phyloP scores from a whole-genome alignment of 2,329 filamentous ascomycete genomes.

The Xylaria sp. region DNA sequence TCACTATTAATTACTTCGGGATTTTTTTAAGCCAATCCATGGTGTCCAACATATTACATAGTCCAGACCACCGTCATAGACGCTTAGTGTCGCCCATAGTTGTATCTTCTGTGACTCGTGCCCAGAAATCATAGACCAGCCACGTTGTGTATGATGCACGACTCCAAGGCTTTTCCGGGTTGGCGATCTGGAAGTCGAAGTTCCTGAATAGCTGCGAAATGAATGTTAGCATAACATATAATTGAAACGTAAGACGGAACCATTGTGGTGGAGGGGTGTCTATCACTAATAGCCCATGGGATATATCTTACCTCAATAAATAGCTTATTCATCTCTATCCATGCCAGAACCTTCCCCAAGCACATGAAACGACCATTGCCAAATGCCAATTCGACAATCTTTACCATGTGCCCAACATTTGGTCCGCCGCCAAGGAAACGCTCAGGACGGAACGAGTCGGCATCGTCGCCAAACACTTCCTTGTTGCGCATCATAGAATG shows the following conservation, averaged over 20 bases:
- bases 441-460: slow-evolving; percentile 30
- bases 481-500: slow-evolving; percentile 21
- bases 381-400: slow-evolving; percentile 22
- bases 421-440: slow-evolving; percentile 20
- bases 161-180: slow-evolving; percentile 39
- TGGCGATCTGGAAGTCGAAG: slow-evolving; percentile 41
- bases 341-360: slow-evolving; percentile 25
- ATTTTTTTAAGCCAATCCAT: neutral
- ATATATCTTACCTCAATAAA: slow-evolving; percentile 27
- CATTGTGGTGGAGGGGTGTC: neutral
- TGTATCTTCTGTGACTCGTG: slow-evolving; percentile 34
- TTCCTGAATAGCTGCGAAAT: slow-evolving; percentile 36
- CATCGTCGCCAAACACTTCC: slow-evolving; percentile 28
- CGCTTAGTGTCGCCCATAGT: slow-evolving; percentile 10
- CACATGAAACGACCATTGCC: slow-evolving; percentile 30
- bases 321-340: slow-evolving; percentile 30
- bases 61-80: neutral
- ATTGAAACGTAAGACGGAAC: neutral
- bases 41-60: neutral
- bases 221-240: neutral
- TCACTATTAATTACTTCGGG: neutral
- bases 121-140: slow-evolving; percentile 37
- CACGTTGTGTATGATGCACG: slow-evolving; percentile 31
- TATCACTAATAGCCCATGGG: neutral
- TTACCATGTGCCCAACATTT: slow-evolving; percentile 21